phyloP scores from a whole-genome alignment of 2,329 filamentous ascomycete species.

The Dendryphion nanum region DNA sequence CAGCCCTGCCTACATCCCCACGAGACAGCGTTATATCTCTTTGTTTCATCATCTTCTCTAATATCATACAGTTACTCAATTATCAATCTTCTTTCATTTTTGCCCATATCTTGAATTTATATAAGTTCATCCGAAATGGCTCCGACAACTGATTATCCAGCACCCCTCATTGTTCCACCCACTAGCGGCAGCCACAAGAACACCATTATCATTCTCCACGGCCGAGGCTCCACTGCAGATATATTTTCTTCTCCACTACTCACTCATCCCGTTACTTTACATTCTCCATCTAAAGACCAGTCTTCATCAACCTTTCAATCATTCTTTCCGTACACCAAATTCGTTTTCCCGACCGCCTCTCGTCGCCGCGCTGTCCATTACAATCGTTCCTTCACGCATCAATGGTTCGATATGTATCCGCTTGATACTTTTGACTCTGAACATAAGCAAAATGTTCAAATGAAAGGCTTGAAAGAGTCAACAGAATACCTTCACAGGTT shows the following conservation, averaged over 20 bases:
- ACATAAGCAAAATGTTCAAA: conserved; percentile 44
- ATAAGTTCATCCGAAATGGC: too few species aligned
- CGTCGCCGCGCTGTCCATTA: conserved; percentile 46
- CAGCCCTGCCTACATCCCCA: too few species aligned
- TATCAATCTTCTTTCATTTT: too few species aligned
- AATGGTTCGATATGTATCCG: conserved; percentile 54
- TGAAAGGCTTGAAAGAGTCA: conserved; percentile 47
- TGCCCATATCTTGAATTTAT: too few species aligned
- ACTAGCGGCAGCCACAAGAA: conserved; percentile 6
- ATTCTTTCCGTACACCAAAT: conserved; percentile 45
- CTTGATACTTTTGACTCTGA: conserved; percentile 38
- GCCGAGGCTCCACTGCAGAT: conserved; percentile 16
- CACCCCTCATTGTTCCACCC: conserved; percentile 9
- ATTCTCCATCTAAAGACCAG: neutral
- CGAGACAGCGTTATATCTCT: too few species aligned
- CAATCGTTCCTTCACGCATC: conserved; percentile 45
- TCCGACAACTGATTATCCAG: neutral
- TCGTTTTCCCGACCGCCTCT: conserved; percentile 53
- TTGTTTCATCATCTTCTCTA: too few species aligned
- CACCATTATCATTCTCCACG: conserved; percentile 19
- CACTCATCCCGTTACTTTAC: conserved; percentile 8
- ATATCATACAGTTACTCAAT: too few species aligned
- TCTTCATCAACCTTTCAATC: conserved; percentile 6
- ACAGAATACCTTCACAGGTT: conserved; percentile 19
- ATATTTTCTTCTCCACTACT: conserved; percentile 16